These are phyloP conservation scores for Fusarium algeriense DNA, from an alignment of 2,329 filamentous ascomycete species.

Conservation along the genomic window DNA sequence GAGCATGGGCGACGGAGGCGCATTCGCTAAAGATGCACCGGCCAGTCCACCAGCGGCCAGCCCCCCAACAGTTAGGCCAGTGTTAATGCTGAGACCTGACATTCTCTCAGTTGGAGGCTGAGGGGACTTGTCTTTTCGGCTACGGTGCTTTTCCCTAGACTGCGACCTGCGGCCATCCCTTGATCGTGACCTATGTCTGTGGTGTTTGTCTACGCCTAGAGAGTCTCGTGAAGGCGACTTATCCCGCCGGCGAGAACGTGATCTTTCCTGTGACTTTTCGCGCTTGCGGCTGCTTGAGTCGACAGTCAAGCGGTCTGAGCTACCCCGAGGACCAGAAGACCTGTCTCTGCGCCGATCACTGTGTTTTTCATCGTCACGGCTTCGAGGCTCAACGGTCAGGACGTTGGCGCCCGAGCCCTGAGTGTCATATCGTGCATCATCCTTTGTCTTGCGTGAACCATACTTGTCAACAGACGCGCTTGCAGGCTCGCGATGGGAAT, in stretches of 20 bases:
- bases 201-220: conserved; percentile 31
- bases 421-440: conserved; percentile 50
- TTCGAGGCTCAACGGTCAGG: conserved; percentile 57
- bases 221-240: conserved; percentile 36
- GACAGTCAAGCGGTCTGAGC: conserved; percentile 42
- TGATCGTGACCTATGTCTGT: conserved; percentile 31
- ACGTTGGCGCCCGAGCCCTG: conserved; percentile 55
- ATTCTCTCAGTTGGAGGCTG: conserved; percentile 63
- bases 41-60: conserved; percentile 45
- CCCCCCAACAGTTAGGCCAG: conserved; percentile 49
- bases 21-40: conserved; percentile 62
- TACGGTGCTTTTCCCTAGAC: conserved; percentile 35
- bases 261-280: conserved; percentile 45
- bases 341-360: conserved; percentile 51
- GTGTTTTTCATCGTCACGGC: conserved; percentile 52
- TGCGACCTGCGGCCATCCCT: conserved; percentile 33
- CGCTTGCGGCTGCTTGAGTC: conserved; percentile 41
- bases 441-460: conserved; percentile 36
- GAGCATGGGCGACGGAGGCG: conserved; percentile 85
- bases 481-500: conserved; percentile 27
- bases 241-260: conserved; percentile 40
- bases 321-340: conserved; percentile 31
- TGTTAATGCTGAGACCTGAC: conserved; percentile 66
- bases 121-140: conserved; percentile 58
- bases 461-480: conserved; percentile 39